Conservation (phyloP, 2,329 filamentous ascomycete genomes). For the Neonectria faginata region DNA sequence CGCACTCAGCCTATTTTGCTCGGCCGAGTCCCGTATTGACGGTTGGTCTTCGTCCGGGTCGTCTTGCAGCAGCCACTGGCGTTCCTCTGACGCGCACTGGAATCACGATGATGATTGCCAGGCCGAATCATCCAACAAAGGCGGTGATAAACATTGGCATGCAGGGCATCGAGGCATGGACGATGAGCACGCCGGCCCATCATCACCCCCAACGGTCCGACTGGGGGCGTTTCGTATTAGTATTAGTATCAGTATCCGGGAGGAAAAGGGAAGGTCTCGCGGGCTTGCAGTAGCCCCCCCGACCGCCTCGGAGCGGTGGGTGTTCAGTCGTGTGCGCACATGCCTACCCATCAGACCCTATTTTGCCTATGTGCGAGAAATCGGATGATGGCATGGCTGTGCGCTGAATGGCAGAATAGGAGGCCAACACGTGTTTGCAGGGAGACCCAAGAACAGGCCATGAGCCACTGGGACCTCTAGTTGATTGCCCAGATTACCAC, state of each 20-base stretch:
- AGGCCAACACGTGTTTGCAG: conserved; percentile 43
- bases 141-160: conserved; percentile 35
- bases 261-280: conserved; percentile 14
- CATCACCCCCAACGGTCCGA: conserved; percentile 8
- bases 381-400: conserved; percentile 36
- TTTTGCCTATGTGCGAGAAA: conserved; percentile 15
- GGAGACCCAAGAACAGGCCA: conserved; percentile 35
- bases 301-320: conserved; percentile 17
- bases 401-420: conserved; percentile 35
- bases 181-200: conserved; percentile 10
- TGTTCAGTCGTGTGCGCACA: conserved; percentile 10
- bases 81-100: conserved; percentile 13
- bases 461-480: conserved; percentile 23
- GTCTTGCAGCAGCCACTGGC: background rate
- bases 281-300: conserved; percentile 9
- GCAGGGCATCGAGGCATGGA: conserved; percentile 28
- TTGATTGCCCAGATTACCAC: conserved; percentile 42
- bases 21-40: conserved; percentile 30
- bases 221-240: conserved; percentile 10
- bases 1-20: conserved; percentile 24
- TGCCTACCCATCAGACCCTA: background rate
- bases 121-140: conserved; percentile 40
- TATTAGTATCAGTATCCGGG: conserved; percentile 29
- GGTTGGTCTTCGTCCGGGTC: conserved; percentile 21
- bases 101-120: conserved; percentile 26